These are phyloP conservation scores for Penicillium sp. DNA, from an alignment of 2,329 filamentous ascomycete species.

Conservation along the genomic window DNA sequence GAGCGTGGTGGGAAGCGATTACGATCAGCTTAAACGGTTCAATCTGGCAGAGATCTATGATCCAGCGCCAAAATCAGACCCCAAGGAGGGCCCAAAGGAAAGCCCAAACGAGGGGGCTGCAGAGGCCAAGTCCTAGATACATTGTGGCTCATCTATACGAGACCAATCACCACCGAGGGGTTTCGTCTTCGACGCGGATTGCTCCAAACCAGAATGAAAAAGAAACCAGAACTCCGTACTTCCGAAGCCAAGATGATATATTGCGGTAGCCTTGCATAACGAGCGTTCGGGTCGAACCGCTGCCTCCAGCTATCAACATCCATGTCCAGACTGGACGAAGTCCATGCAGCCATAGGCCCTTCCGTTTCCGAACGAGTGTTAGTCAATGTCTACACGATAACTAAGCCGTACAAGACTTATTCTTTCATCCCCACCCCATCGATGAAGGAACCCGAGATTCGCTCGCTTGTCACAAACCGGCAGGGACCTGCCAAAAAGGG, in stretches of 20 bases:
- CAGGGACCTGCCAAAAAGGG: neutral
- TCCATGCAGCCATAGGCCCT: slow-evolving; percentile 11
- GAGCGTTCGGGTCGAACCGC: neutral
- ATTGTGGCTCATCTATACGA: neutral
- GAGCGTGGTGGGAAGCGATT: slow-evolving; percentile 63
- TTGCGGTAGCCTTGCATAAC: slow-evolving; percentile 4
- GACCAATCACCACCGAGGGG: neutral
- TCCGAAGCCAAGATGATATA: neutral
- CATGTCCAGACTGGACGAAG: neutral
- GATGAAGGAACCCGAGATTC: neutral
- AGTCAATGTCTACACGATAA: slow-evolving; percentile 6
- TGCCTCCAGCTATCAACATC: slow-evolving; percentile 5
- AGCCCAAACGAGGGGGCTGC: neutral
- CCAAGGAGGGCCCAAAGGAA: neutral
- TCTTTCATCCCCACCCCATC: neutral
- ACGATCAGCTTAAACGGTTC: slow-evolving; percentile 63
- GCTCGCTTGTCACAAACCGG: neutral
- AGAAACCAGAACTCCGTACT: neutral
- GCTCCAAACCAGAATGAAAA: neutral
- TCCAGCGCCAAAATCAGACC: slow-evolving; percentile 40
- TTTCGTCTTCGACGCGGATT: neutral
- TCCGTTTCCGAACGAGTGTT: neutral
- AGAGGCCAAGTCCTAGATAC: slow-evolving; percentile 3
- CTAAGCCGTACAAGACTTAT: neutral
- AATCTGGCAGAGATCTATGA: slow-evolving; percentile 65